Conservation (phyloP, 805 yeast genomes). For the Wickerhamiella nectarea region DNA sequence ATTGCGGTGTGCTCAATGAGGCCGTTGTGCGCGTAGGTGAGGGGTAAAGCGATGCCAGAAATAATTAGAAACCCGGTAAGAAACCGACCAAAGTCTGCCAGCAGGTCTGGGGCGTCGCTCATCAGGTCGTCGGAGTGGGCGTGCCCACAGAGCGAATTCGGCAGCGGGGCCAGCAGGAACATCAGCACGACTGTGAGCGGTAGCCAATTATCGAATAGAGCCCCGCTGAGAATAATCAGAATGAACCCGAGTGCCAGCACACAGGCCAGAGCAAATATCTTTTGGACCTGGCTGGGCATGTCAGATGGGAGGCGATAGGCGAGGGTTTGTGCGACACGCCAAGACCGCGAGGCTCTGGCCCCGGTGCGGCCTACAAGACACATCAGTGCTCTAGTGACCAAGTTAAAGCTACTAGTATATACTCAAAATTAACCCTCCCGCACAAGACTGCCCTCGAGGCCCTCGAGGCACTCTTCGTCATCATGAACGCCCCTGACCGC, state of each 20-base stretch:
- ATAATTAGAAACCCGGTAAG: conserved; percentile 62
- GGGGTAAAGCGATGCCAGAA: conserved; percentile 63
- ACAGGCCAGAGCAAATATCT: conserved; percentile 60
- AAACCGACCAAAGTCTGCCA: conserved; percentile 71
- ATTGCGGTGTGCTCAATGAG: conserved; percentile 59
- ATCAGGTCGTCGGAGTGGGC: conserved; percentile 47
- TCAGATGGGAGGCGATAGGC: neutral
- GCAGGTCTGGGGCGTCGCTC: conserved; percentile 36
- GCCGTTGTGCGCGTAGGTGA: conserved; percentile 61
- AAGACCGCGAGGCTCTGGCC: no score
- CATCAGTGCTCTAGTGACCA: no score
- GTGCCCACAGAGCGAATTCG: conserved; percentile 44
- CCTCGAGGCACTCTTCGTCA: no score
- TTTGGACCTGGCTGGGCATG: conserved; percentile 49
- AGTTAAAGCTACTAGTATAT: no score
- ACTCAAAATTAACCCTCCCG: no score
- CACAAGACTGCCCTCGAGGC: no score
- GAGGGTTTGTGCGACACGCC: neutral
- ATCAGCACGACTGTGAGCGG: conserved; percentile 66
- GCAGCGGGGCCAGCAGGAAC: conserved; percentile 58
- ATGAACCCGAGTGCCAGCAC: conserved; percentile 83
- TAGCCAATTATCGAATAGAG: conserved; percentile 79
- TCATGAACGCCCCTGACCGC: conserved; percentile 98
- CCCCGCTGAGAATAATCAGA: conserved; percentile 75
- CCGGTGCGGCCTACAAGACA: no score